Base-by-base conservation (phyloP, 192 early-diverging fungal genomes). In the Linnemannia exigua region DNA sequence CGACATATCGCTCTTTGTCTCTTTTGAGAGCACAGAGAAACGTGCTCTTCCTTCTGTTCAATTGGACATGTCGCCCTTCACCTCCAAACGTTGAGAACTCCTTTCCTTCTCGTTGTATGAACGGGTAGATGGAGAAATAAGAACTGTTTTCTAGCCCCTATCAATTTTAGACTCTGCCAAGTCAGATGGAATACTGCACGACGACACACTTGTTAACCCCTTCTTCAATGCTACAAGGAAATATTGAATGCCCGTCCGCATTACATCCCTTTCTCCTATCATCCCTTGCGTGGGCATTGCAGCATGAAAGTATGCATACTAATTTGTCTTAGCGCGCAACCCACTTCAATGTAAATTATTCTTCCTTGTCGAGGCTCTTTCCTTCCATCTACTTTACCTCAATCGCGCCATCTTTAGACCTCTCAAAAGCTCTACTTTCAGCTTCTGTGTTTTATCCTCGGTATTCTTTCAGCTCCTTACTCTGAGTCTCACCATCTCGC, bases 401-500 rank as follows among this genome's bases (percentile, higher is more conserved):
- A 28, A 63, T 80, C 44, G 58, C 79, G 72, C 72, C 79, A 72
- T 72, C 37, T 33, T 19, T 48, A 17, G 61, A n/a, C 16, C 28
- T 70, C 12, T 9, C 52, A 28, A 50, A 74, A n/a, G n/a, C n/a
- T n/a, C n/a, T n/a, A n/a, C n/a, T n/a, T 38, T 33, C 36, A 11
- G 11, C 36, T 36, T 36, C n/a, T n/a, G n/a, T 48, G 61, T 38
- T 11, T 33, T n/a, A 38, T 72, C 36, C 33, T 58, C 58, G 31
- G 68, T 33, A 76, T 77, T 67, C 47, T 37, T 61, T n/a, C 63
- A n/a, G n/a, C 75, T 66, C 74, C 52, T 35, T 25, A 61, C 75
- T n/a, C n/a, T n/a, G n/a, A 44, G 31, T 74, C 11, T 69, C 82
- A 84, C 66, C 82, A 84, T 84, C 82, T 79, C 70, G 72, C 82